Conservation (phyloP, 176 grass and related monocot genomes). For the Oryza rufipogon region DNA sequence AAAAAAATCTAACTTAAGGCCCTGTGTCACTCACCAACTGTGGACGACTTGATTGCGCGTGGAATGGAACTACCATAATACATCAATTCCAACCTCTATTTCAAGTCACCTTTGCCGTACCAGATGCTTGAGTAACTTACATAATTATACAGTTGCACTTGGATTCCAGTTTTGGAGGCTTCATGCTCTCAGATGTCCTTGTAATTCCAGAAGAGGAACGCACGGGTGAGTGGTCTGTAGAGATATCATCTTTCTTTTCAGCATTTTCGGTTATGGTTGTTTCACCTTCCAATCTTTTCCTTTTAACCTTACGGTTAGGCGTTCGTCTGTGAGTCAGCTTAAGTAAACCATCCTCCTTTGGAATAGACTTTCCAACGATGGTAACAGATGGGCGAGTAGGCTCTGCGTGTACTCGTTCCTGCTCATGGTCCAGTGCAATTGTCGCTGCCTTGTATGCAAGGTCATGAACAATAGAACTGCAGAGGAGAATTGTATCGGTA, state of each 20-base stretch:
- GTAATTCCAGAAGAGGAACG: slow-evolving; percentile 45
- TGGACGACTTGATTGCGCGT: neutral
- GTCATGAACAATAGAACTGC: slow-evolving; percentile 89
- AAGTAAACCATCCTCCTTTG: slow-evolving; percentile 44
- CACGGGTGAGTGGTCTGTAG: slow-evolving; percentile 45
- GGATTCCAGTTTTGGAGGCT: slow-evolving; percentile 84
- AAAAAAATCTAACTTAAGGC: slow-evolving; percentile 39
- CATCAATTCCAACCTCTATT: slow-evolving; percentile 4
- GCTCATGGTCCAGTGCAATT: slow-evolving; percentile 68
- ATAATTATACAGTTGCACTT: slow-evolving; percentile 98
- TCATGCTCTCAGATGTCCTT: slow-evolving; percentile 58
- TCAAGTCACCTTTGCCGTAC: slow-evolving; percentile 2
- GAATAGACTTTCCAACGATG: slow-evolving; percentile 42
- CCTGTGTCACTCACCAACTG: neutral
- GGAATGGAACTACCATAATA: neutral
- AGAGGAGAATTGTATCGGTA: slow-evolving; percentile 78
- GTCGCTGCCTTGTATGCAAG: slow-evolving; percentile 76
- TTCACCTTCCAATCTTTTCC: slow-evolving; percentile 81
- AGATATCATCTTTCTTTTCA: slow-evolving; percentile 30
- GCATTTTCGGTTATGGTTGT: slow-evolving; percentile 27
- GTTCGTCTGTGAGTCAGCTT: slow-evolving; percentile 50
- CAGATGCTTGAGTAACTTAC: slow-evolving; percentile 45
- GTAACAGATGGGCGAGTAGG: slow-evolving; percentile 44
- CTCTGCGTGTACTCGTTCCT: slow-evolving; percentile 33
- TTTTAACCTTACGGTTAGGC: slow-evolving; percentile 69